Evolutionary conservation across 2,329 filamentous ascomycete genomes (phyloP).

Genomic region (Chalaropsis thielavioides): DNA sequence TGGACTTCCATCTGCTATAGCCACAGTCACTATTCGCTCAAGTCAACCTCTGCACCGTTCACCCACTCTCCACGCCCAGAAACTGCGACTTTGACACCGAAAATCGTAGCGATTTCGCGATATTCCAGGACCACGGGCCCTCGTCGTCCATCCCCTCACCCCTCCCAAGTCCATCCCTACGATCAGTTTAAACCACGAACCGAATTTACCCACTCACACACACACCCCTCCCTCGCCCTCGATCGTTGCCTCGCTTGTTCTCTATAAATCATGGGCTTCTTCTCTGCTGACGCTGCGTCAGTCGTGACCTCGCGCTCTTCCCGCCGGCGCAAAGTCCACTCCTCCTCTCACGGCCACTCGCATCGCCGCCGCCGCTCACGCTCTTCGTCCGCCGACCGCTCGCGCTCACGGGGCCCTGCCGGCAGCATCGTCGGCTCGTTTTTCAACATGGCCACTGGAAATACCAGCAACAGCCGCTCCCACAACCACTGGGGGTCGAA

Average conservation of each 20-base stretch:
- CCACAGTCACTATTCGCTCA: not conserved
- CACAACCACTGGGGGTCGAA: constrained; percentile 33
- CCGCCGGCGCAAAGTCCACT: constrained; percentile 4
- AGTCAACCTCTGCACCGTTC: not conserved
- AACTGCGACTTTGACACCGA: not conserved
- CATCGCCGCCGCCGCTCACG: constrained; percentile 3
- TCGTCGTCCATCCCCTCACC: not conserved
- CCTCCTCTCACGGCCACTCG: not conserved
- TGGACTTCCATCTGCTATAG: not conserved
- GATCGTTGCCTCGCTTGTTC: not conserved
- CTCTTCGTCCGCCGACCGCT: constrained; percentile 7
- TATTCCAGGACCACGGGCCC: not conserved
- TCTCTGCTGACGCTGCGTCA: constrained; percentile 17
- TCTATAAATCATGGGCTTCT: constrained; percentile 18
- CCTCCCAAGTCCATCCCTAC: not conserved
- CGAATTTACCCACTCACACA: not conserved
- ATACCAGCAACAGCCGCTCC: constrained; percentile 30
- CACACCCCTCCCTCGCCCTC: not conserved
- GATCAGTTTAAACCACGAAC: too few relatives aligned
- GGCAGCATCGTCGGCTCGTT: constrained; percentile 23
- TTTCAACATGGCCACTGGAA: constrained; percentile 30
- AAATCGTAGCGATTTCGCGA: not conserved
- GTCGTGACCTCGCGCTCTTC: constrained; percentile 13
- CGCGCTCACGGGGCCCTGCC: constrained; percentile 12
- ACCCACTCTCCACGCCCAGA: not conserved